A percentile compares a stretch with the other conserved stretches of the same genome.
Conservation (phyloP, 495 filamentous ascomycete genomes). For the Polyplosphaeria fusca region DNA sequence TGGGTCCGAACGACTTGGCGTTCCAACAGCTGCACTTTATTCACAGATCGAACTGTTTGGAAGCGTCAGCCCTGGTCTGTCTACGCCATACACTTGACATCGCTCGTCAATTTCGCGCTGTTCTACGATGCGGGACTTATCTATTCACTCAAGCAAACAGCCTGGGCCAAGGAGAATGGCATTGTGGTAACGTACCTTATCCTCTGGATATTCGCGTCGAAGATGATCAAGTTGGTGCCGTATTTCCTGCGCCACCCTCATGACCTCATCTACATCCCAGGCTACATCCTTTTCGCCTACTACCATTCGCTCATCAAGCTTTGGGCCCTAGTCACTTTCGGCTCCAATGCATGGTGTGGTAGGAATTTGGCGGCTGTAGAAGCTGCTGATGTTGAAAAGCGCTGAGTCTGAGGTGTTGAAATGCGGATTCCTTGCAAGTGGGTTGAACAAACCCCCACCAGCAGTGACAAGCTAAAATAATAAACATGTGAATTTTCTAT, state of each 20-base stretch:
- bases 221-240: slow-evolving; percentile 71
- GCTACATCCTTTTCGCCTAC: slow-evolving; percentile 75
- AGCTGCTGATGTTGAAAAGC: too few species aligned
- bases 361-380: too few species aligned
- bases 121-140: not conserved
- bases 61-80: slow-evolving; percentile 60
- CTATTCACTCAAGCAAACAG: not conserved
- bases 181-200: slow-evolving; percentile 51
- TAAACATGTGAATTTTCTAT: too few species aligned
- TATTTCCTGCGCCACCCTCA: slow-evolving; percentile 68
- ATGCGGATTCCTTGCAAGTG: too few species aligned
- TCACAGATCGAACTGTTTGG: not conserved
- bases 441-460: too few species aligned
- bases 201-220: slow-evolving; percentile 66
- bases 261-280: slow-evolving; percentile 65
- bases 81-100: slow-evolving; percentile 57
- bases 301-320: slow-evolving; percentile 76
- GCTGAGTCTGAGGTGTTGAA: too few species aligned
- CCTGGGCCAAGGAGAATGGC: slow-evolving; percentile 29
- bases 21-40: slow-evolving; percentile 66
- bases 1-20: slow-evolving; percentile 83
- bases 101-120: not conserved
- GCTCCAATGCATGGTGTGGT: too few species aligned
- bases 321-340: slow-evolving; percentile 65
- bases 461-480: too few species aligned